Base-by-base conservation (phyloP, 2,329 filamentous ascomycete species). In the Aureobasidium sp. region DNA sequence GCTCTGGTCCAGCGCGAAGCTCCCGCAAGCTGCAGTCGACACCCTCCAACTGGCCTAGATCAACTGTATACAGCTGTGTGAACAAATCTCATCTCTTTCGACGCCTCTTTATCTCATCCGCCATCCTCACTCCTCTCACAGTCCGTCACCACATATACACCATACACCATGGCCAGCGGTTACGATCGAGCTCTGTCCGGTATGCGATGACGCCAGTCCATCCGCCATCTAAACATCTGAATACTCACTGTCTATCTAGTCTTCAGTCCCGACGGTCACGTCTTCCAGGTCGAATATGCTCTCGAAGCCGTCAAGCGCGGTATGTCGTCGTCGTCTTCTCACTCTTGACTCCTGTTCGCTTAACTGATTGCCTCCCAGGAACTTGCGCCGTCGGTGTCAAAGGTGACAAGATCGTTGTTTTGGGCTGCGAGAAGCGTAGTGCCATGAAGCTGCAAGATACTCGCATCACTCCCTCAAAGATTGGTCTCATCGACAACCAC, bases 391-490 rank as follows among this genome's bases (percentile, higher is more conserved):
- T 99, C 60, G 94, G 92, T 69, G 93, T 99, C 68, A 99, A 99
- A 81, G 94, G 94, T 71, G 82, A 84, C 70, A 90, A 96, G 75
- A 89, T 97, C 66, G 94, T 99, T 39, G 94, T 99, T 34, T 83
- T 99, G 54, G 94, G 94, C 71, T 99, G 94, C 78, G 94, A 99
- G 81, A 99, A 99, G 84, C 87, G 93, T 70, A 97, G 94, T 59
- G 94, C 94, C 37, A 97, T 99, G 89, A 99, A 99, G 81, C 86
- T 99, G 64, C 94, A 99, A 83, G 94, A 99, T 78, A 99, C 95
- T 62, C 89, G 94, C 75, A 99, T 99, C 77, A 99, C 94, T 34
- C 94, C 94, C 13, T 97, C 94, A 69, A 99, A 99, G 83, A 97
- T 99, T 76, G 91, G 92, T 70, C 85, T 97, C 67, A 85, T 99